A percentile compares a stretch with the other conserved stretches of the same genome.
These are phyloP conservation scores for Craterostigma plantagineum DNA, from an alignment of 257 asterid species.

Conservation along the genomic window DNA sequence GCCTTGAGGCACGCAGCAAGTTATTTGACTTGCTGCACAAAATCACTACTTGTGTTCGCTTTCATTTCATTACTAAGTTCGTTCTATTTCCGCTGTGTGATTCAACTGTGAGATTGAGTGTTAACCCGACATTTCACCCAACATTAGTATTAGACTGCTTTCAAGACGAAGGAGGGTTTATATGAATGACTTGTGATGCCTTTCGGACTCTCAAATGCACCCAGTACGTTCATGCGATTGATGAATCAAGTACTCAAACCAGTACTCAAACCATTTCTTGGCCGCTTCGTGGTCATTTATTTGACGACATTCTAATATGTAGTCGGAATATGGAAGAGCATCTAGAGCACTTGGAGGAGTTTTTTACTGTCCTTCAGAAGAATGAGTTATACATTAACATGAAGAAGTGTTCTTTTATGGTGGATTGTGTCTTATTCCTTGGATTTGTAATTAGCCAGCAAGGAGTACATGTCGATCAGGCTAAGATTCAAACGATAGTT, in stretches of 20 bases:
- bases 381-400: not conserved
- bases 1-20: too few relatives aligned
- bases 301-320: not conserved
- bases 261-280: not conserved
- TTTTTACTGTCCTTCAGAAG: not conserved
- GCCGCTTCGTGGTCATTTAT: not conserved
- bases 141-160: not conserved
- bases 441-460: not conserved
- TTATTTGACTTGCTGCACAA: too few relatives aligned
- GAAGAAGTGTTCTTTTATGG: not conserved
- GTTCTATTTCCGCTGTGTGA: too few relatives aligned
- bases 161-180: not conserved
- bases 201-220: not conserved
- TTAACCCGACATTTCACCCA: too few relatives aligned
- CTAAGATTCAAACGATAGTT: not conserved
- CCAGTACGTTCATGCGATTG: not conserved
- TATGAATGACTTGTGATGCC: not conserved
- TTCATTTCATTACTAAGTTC: too few relatives aligned
- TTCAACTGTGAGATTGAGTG: too few relatives aligned
- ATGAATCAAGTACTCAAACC: not conserved
- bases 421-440: not conserved
- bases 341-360: not conserved
- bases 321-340: not conserved
- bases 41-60: too few relatives aligned
- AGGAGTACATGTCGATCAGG: not conserved